These are phyloP conservation scores for Rhododendron griersonianum DNA, from an alignment of 148 eudicot genomes.

Conservation along the genomic window DNA sequence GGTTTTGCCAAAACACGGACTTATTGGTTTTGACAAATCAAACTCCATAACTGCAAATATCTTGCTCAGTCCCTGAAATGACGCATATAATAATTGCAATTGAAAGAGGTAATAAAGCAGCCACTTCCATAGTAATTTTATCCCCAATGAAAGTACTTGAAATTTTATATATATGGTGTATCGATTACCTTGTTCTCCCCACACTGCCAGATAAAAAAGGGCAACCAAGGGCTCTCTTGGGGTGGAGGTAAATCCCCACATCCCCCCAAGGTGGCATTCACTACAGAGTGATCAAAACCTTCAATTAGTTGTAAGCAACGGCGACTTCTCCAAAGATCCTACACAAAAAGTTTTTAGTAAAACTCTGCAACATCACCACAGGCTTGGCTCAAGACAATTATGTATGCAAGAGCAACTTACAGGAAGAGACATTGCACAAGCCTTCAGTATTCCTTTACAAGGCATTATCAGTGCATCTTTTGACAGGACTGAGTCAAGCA, in stretches of 20 bases:
- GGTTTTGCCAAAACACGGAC: conserved; percentile 50
- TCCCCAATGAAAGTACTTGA: not conserved
- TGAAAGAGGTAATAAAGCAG: not conserved
- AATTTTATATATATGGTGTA: not conserved
- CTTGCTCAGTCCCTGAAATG: conserved; percentile 61
- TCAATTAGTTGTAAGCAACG: conserved; percentile 56
- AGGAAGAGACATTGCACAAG: conserved; percentile 83
- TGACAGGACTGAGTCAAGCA: conserved; percentile 54
- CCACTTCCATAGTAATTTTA: not conserved
- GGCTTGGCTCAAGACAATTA: not conserved
- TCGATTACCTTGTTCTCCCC: conserved; percentile 64
- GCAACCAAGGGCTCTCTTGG: conserved; percentile 48
- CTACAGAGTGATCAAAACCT: conserved; percentile 76
- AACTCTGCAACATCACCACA: not conserved
- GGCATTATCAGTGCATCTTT: conserved; percentile 62
- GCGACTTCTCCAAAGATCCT: conserved; percentile 95
- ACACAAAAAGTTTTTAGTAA: conserved; percentile 7
- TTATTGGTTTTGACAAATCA: conserved; percentile 59
- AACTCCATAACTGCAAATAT: conserved; percentile 62
- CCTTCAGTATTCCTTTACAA: conserved; percentile 70
- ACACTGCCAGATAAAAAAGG: conserved; percentile 82
- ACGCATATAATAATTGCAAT: not conserved
- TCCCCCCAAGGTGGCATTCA: conserved; percentile 64
- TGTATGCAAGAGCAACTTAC: conserved; percentile 34
- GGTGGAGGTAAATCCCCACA: conserved; percentile 59